Conservation (phyloP, 257 asterid species). For the Penstemon eatonii region DNA sequence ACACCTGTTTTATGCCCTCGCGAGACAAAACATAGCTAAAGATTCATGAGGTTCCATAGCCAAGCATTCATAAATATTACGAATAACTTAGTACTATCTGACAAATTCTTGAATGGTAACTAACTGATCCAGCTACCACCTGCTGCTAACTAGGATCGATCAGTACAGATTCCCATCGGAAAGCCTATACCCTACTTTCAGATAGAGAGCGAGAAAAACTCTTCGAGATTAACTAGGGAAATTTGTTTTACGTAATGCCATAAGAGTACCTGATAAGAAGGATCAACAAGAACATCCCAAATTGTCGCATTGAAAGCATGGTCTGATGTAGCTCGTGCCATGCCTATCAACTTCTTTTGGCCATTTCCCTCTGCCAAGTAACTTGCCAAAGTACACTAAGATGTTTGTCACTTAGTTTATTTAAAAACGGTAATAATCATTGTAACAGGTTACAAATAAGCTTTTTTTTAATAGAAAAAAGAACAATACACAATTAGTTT, state of each 20-base stretch:
- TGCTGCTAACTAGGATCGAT: neutral
- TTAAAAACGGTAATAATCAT: slow-evolving; percentile 26
- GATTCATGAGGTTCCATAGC: slow-evolving; percentile 1
- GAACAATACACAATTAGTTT: slow-evolving; percentile 12
- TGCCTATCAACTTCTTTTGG: slow-evolving; percentile 88
- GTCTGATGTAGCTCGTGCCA: slow-evolving; percentile 99
- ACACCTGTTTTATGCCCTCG: neutral
- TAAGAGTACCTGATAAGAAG: slow-evolving; percentile 78
- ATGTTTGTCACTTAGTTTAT: slow-evolving; percentile 62
- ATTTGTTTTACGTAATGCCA: slow-evolving; percentile 4
- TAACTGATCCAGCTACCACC: neutral
- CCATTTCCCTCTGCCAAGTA: slow-evolving; percentile 82
- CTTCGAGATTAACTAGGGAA: neutral
- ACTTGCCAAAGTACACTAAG: slow-evolving; percentile 90
- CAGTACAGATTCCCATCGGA: neutral
- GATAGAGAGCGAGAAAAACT: slow-evolving; percentile 7
- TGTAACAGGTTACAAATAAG: slow-evolving; percentile 12
- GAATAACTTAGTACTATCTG: neutral
- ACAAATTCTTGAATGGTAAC: neutral
- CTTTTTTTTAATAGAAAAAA: neutral
- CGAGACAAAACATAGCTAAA: neutral
- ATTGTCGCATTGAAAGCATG: slow-evolving; percentile 99
- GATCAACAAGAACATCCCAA: slow-evolving; percentile 99
- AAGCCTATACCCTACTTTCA: slow-evolving; percentile 1
- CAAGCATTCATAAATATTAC: neutral